These are phyloP conservation scores for Fusarium buxicola DNA, from an alignment of 2,329 filamentous ascomycete species.

Conservation along the genomic window DNA sequence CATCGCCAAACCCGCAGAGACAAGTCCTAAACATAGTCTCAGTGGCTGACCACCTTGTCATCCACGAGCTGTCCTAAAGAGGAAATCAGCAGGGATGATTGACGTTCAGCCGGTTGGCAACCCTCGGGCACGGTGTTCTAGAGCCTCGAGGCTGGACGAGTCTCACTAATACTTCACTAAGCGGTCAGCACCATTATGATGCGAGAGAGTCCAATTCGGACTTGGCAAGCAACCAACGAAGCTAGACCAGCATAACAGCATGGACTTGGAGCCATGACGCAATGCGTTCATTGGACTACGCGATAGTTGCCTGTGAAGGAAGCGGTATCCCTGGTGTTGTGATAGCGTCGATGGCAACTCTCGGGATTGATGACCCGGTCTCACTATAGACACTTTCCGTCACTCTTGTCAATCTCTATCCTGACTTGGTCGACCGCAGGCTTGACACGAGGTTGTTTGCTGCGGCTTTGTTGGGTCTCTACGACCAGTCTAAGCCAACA, in stretches of 20 bases:
- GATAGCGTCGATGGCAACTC: slow-evolving; percentile 24
- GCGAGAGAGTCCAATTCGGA: neutral
- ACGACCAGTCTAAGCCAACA: neutral
- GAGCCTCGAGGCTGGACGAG: slow-evolving; percentile 16
- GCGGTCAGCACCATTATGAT: neutral
- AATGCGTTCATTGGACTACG: slow-evolving; percentile 5
- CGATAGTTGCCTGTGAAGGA: slow-evolving; percentile 4
- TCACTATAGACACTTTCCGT: neutral
- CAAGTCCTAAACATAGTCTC: neutral
- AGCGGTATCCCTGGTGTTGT: neutral
- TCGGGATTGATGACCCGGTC: neutral
- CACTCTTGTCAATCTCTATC: neutral
- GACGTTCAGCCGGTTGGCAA: neutral
- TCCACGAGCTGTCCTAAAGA: slow-evolving; percentile 9
- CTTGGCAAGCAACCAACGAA: neutral
- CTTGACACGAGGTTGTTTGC: slow-evolving; percentile 6
- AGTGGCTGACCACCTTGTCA: slow-evolving; percentile 11
- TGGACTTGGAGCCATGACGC: slow-evolving; percentile 17
- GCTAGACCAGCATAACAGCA: neutral
- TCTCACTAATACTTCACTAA: too few species aligned
- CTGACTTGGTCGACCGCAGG: slow-evolving; percentile 8
- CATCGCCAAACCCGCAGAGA: slow-evolving; percentile 1
- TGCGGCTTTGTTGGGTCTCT: neutral
- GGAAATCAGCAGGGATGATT: slow-evolving; percentile 10
- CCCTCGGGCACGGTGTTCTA: slow-evolving; percentile 2